These are phyloP conservation scores for Murraya paniculata DNA, from an alignment of 345 rosid genomes.

Conservation along the genomic window DNA sequence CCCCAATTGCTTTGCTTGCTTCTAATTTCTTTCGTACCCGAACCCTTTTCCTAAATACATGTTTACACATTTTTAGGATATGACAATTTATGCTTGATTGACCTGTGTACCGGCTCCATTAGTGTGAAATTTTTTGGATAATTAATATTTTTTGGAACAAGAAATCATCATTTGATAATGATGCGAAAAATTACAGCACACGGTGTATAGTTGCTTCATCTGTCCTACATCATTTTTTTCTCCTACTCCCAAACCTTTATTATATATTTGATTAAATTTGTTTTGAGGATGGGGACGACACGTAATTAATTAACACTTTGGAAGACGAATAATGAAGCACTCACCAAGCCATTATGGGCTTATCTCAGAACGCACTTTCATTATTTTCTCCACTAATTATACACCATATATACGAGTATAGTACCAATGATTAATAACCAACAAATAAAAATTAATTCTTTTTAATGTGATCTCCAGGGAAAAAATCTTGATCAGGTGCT, in stretches of 20 bases:
- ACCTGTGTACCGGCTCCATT: neutral
- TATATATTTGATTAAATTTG: neutral
- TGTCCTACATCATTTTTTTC: neutral
- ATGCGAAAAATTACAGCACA: neutral
- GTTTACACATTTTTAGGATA: no score
- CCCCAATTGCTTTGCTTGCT: neutral
- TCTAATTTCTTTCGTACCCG: no score
- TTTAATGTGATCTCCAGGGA: neutral
- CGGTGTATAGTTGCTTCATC: neutral
- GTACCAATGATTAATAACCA: no score
- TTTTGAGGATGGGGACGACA: neutral
- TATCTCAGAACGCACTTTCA: constrained; percentile 14
- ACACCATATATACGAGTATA: no score
- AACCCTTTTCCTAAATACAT: no score
- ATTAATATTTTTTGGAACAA: no score
- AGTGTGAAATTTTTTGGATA: no score
- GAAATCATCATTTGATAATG: no score
- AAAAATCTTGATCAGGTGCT: neutral
- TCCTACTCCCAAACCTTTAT: neutral
- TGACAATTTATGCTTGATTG: neutral
- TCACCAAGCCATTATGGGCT: neutral
- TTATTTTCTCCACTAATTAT: neutral
- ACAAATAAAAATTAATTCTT: no score
- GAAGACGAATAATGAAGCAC: constrained; percentile 10
- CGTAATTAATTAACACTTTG: constrained; percentile 11